Percentiles rank a stretch among this genome's conserved stretches.
phyloP scores from a whole-genome alignment of 1,284 basidiomycete species.

The Tranzscheliella williamsii region DNA sequence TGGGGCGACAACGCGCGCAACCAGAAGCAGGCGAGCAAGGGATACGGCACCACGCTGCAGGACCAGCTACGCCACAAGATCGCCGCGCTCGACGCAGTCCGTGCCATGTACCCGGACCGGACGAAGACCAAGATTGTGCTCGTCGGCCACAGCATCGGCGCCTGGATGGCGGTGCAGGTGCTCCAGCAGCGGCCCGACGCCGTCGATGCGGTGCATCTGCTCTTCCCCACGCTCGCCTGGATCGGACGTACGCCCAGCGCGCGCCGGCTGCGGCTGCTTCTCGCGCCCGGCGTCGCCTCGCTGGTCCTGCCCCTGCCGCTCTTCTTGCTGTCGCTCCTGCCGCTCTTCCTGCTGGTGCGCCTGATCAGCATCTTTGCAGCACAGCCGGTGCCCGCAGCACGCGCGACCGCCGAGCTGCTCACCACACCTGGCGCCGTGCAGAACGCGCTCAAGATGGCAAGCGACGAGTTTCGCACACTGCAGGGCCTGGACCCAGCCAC shows the following conservation, averaged over 20 bases:
- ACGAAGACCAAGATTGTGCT: constrained; percentile 32
- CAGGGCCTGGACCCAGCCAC: constrained; percentile 8
- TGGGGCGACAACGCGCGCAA: constrained; percentile 15
- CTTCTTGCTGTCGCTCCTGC: constrained; percentile 36
- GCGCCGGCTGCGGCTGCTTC: constrained; percentile 8
- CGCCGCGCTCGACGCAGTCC: constrained; percentile 25
- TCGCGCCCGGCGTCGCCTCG: constrained; percentile 7
- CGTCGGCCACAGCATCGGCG: constrained; percentile 44
- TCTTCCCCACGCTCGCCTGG: constrained; percentile 47
- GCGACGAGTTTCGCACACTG: constrained; percentile 40
- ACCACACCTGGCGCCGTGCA: constrained; percentile 25
- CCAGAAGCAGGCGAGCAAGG: constrained; percentile 8
- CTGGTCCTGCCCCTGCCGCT: constrained; percentile 26
- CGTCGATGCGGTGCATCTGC: constrained; percentile 37
- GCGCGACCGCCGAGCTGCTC: constrained; percentile 38
- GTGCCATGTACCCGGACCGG: constrained; percentile 9
- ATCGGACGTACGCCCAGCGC: constrained; percentile 47
- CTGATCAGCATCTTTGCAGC: constrained; percentile 19
- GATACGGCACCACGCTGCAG: constrained; percentile 20
- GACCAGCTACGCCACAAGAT: constrained; percentile 49
- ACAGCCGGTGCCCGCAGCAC: constrained; percentile 12
- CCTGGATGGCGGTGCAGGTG: constrained; percentile 39
- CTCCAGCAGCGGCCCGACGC: constrained; percentile 16
- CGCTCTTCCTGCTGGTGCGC: constrained; percentile 21
- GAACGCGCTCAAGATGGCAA: constrained; percentile 42